Evolutionary conservation across 1,139 yeast species (phyloP), one percentile per base, ranked within the genome.

Genomic region (Pneumocystis jirovecii): DNA sequence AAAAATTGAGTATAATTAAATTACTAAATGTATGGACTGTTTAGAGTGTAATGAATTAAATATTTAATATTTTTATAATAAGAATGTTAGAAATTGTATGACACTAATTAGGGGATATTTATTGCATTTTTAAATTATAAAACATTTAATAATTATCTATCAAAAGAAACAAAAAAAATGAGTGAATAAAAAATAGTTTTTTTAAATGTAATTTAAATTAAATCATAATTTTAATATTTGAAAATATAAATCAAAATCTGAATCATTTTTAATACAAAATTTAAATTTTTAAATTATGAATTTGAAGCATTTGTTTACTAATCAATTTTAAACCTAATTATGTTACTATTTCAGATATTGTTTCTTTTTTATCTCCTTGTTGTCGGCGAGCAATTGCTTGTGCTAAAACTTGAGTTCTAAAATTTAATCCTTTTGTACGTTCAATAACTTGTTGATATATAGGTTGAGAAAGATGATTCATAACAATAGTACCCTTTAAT

Each of bases 381-480:
- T 50, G 57, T 2, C 57, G 57, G 7, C 57, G 57, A 40, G 42
- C 17, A 64, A 74, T 68, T 63, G 79, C 76, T 66, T 78, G 76
- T 64, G 76, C 75, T 66, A 82, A 76, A 64, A 82, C 77, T 73
- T 83, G 85, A 71, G 78, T 80, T 72, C 83, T 79, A 75, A 81
- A 83, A 44, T 83, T 79, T 70, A 83, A 75, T 5, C 83, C 84
- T 77, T 82, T 83, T 35, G 86, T 83, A 73, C 80, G 82, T 70
- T 83, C 86, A 71, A 81, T 80, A 61, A 83, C 82, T 70, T 82
- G 84, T 71, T 81, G 84, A 73, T 82, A 82, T 42, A 81, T 82
- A 66, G 78, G 73, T 62, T 77, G 74, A 12, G 76, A 72, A 65
- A 80, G 79, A 70, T 80, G 81, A 73, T 79, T 77, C 75, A 82